Base-by-base conservation (phyloP, 345 rosid genomes). In the Salix purpurea region DNA sequence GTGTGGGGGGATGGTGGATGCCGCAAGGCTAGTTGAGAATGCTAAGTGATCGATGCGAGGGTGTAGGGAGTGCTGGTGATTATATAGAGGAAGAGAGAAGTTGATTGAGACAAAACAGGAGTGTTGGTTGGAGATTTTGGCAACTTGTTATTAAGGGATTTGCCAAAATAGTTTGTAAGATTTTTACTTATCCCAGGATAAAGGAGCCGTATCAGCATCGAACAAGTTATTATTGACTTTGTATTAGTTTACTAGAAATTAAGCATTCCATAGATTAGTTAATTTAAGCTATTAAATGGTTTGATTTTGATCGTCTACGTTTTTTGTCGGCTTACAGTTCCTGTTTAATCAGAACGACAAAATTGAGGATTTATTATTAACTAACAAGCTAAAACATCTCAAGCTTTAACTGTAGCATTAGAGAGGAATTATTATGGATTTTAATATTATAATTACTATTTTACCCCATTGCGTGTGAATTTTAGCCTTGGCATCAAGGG, bases 71-170 rank as follows among this genome's bases (percentile, higher is more conserved):
- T 9, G 71, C 10, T 40, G 60, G 74, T 70, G 76, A 54, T 72
- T 85, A 80, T 86, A 87, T 82, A 87, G 76, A 84, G 46, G 7
- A 26, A 44, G 68, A 8, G 73, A 23, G 42, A 23, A 69, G 28
- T 0, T 26, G 74, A 52, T 60, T 11, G 64, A 69, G 82, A 79
- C 77, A 70, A 65, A 26, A 28, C 36, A 46, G n/a, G 19, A 6
- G 69, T 1, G 4, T 67, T 74, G 32, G 15, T 30, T 66, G 50
- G 13, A 40, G 67, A 26, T 48, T 44, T 71, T 69, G 71, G n/a
- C 77, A 37, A n/a, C 28, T 40, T 46, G 46, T 39, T 12, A 23
- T 61, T 8, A 24, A 65, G 36, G 19, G 15, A 30, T 65, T 65
- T 37, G 44, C 19, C 23, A 28, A 13, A 66, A 18, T 13, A 30